Conservation (phyloP, 192 early-diverging fungal species). For the Coemansia pectinata region DNA sequence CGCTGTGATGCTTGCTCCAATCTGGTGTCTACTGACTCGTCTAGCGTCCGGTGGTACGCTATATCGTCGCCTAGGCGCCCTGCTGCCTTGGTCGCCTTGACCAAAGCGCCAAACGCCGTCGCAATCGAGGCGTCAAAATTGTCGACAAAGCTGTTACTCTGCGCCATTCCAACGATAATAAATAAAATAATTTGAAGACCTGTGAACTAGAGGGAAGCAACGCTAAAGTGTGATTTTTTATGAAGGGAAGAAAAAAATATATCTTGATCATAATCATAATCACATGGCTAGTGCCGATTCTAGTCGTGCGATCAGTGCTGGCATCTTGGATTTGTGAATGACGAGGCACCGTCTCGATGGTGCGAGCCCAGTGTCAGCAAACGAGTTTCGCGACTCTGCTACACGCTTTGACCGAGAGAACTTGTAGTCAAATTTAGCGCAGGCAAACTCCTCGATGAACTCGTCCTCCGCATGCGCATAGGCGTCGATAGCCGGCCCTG, state of each 20-base stretch:
- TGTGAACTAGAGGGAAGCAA: neutral
- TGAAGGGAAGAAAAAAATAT: neutral
- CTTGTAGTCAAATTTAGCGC: conserved; percentile 78
- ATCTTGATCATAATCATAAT: conserved; percentile 1
- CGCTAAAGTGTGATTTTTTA: neutral
- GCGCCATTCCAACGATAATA: neutral
- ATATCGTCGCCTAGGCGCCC: conserved; percentile 63
- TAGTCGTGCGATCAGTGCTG: conserved; percentile 16
- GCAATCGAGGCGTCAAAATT: conserved; percentile 34
- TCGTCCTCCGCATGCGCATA: conserved; percentile 95
- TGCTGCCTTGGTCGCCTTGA: conserved; percentile 63
- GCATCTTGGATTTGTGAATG: conserved; percentile 57
- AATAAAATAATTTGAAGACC: neutral
- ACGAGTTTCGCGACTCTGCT: conserved; percentile 77
- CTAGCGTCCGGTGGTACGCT: conserved; percentile 64
- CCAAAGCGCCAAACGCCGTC: conserved; percentile 49
- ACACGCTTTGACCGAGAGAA: conserved; percentile 68
- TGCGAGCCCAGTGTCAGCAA: conserved; percentile 83
- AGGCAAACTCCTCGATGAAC: conserved; percentile 75
- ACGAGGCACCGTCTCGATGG: conserved; percentile 69
- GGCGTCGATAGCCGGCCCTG: conserved; percentile 23
- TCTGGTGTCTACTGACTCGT: conserved; percentile 57
- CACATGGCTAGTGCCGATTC: conserved; percentile 18
- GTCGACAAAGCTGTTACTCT: conserved; percentile 8
- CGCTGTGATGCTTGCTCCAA: conserved; percentile 19